Base-by-base conservation (phyloP, 2,329 filamentous ascomycete species). In the Aspergillus ochraceoroseus region DNA sequence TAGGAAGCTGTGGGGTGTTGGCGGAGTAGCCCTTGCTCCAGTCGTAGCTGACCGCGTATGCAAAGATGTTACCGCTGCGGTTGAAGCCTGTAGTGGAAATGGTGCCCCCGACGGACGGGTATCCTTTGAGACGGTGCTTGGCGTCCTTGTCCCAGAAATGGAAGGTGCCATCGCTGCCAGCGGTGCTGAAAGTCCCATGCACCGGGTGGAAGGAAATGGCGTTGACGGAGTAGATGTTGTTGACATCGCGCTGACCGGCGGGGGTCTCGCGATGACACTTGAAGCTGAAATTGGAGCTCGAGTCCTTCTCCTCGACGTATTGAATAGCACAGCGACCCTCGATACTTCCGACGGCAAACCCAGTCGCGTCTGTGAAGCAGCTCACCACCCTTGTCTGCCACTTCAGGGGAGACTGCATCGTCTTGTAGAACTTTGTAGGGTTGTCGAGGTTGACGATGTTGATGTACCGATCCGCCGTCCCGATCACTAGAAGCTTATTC, bases 251-350 rank as follows among this genome's bases (percentile, higher is more conserved):
- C 38, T 59, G 62, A 38, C 63, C 67, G 42, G 80, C 70, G 1
- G 85, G 79, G 4, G 80, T 78, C 56, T 95, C 87, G 44, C 92
- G 88, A 66, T 98, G 92, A 68, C 92, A 98, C 70, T 96, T 96
- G 80, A 98, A 98, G 28, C 87, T 95, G 74, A 98, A 98, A 72
- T 98, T 96, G 59, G 83, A 85, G 57, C 82, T 78, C 2, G 84
- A 72, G 62, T 98, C 88, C 67, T 95, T 95, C 29, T 98, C 92
- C 58, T 98, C 90, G 23, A 95, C 87, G 57, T 98, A 96, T 63
- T 98, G 92, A 49, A 98, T 98, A 1, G 92, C 92, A 64, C 92
- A 98, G 41, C 92, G 84, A 19, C 92, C 92, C 65, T 98, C 92
- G 56, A 98, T 95, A 61, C 87, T 94, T 39, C 92, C 92, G 35